Percentiles rank a stretch among this genome's conserved stretches.
These are phyloP conservation scores for Salvia sclarea DNA, from an alignment of 305 asterid genomes.

Conservation along the genomic window DNA sequence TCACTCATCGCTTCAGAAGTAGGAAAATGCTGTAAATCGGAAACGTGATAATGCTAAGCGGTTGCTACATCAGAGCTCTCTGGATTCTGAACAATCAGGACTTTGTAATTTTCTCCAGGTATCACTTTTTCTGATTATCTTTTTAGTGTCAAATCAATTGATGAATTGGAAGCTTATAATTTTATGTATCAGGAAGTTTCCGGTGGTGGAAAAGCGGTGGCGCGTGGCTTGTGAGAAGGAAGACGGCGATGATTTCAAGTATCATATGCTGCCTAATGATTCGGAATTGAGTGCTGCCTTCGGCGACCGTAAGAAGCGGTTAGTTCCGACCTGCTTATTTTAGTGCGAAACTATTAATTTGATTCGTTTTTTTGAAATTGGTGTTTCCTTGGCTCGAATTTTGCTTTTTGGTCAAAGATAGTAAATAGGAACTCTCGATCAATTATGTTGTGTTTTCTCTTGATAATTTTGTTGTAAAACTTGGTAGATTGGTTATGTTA, in stretches of 20 bases:
- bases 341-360: neutral
- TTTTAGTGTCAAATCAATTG: conserved; percentile 29
- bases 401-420: neutral
- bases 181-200: conserved; percentile 62
- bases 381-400: conserved; percentile 18
- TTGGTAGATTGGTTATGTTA: neutral
- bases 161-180: conserved; percentile 1
- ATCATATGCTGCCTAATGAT: conserved; percentile 50
- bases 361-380: neutral
- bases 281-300: conserved; percentile 75
- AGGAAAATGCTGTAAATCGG: neutral
- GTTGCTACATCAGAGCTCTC: conserved; percentile 87
- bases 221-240: conserved; percentile 61
- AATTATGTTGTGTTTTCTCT: neutral
- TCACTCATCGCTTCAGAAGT: conserved; percentile 23
- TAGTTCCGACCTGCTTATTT: conserved; percentile 17
- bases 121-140: neutral
- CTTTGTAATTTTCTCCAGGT: conserved; percentile 83
- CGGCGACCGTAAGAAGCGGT: conserved; percentile 77
- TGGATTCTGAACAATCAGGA: conserved; percentile 93
- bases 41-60: conserved; percentile 53
- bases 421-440: conserved; percentile 16
- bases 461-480: neutral
- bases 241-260: conserved; percentile 40
- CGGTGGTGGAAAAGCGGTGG: conserved; percentile 97